These are phyloP conservation scores for Gloeophyllum trabeum DNA, from an alignment of 768 basidiomycete genomes.

Conservation along the genomic window DNA sequence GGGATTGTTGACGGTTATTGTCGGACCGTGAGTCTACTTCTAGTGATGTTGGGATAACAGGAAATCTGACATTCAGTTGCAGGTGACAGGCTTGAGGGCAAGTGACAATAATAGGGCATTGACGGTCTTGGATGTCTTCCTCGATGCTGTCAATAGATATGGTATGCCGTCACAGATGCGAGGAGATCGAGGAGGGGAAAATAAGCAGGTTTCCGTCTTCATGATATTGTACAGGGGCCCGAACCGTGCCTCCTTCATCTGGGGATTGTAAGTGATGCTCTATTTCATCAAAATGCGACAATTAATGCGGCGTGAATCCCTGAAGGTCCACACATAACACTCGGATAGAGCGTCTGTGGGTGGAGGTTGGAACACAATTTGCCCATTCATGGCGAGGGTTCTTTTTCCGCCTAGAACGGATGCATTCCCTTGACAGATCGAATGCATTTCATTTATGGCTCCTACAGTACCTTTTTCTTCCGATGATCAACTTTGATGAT, in stretches of 20 bases:
- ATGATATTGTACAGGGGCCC: constrained; percentile 17
- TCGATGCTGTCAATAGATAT: constrained; percentile 5
- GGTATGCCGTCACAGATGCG: constrained; percentile 13
- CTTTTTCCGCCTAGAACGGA: constrained; percentile 22
- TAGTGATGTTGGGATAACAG: background rate
- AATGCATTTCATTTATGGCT: constrained; percentile 30
- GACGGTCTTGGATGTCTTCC: constrained; percentile 16
- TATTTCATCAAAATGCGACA: background rate
- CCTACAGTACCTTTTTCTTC: constrained; percentile 28
- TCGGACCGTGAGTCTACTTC: constrained; percentile 14
- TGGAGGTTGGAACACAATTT: constrained; percentile 30
- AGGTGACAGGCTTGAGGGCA: constrained; percentile 13
- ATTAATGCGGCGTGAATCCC: background rate
- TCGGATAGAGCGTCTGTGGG: constrained; percentile 32
- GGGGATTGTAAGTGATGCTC: constrained; percentile 13
- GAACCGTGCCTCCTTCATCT: constrained; percentile 16
- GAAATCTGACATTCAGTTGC: background rate
- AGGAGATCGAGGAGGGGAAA: constrained; percentile 20
- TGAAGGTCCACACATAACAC: constrained; percentile 27
- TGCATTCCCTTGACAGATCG: constrained; percentile 21
- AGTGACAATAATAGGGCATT: constrained; percentile 15
- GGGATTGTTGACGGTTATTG: constrained; percentile 26
- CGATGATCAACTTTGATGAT: constrained; percentile 23
- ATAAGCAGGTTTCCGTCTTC: constrained; percentile 13
- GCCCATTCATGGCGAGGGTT: constrained; percentile 28